Conservation (phyloP, 305 asterid species). For the Rubia balearica region DNA sequence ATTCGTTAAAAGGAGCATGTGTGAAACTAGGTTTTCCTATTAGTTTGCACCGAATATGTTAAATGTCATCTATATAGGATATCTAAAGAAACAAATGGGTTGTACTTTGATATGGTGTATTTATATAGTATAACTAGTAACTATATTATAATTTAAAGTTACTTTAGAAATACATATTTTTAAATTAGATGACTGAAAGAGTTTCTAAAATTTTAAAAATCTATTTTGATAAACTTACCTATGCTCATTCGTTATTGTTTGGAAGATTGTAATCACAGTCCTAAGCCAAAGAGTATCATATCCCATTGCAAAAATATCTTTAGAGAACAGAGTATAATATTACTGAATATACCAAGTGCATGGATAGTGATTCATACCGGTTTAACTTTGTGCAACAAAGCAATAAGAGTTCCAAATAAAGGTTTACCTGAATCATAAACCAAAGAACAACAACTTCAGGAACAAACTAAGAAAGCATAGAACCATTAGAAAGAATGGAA, state of each 20-base stretch:
- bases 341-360: slow-evolving; percentile 3
- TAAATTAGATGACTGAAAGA: no score
- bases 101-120: no score
- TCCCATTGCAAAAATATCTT: neutral
- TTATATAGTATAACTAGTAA: no score
- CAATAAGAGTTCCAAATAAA: slow-evolving; percentile 85
- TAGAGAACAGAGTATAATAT: neutral
- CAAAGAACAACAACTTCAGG: neutral
- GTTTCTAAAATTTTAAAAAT: no score
- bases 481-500: neutral
- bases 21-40: no score
- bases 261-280: neutral
- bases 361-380: slow-evolving; percentile 57
- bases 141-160: no score
- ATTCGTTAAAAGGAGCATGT: no score
- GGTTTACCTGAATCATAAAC: slow-evolving; percentile 56
- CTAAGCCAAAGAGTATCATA: neutral
- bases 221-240: no score
- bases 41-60: no score
- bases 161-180: no score
- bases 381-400: slow-evolving; percentile 70
- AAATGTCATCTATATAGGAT: no score
- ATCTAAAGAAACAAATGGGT: no score
- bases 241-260: neutral
- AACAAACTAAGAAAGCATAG: neutral